Evolutionary conservation across 2,329 filamentous ascomycete species (phyloP).

Genomic region (Cytospora paraplurivora): DNA sequence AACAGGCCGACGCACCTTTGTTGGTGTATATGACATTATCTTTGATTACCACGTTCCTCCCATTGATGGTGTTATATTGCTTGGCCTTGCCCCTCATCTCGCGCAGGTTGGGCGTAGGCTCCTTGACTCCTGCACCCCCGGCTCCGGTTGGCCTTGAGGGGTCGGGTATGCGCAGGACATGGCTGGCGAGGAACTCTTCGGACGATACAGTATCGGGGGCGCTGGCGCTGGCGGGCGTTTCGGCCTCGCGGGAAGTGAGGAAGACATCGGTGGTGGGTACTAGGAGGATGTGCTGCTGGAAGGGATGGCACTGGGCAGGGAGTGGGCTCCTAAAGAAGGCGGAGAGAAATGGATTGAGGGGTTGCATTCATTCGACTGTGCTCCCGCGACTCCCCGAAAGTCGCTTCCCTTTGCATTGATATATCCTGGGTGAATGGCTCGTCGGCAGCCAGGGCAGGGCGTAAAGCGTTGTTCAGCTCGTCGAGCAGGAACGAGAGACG

Average conservation of each 20-base stretch:
- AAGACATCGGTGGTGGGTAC: slow-evolving; percentile 93
- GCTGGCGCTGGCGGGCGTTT: slow-evolving; percentile 64
- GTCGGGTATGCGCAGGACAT: slow-evolving; percentile 83
- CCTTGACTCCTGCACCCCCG: slow-evolving; percentile 52
- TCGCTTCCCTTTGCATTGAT: slow-evolving; percentile 26
- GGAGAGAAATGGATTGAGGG: slow-evolving; percentile 96
- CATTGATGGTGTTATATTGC: slow-evolving; percentile 91
- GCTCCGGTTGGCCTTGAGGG: slow-evolving; percentile 48
- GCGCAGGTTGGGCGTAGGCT: slow-evolving; percentile 65
- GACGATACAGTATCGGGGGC: slow-evolving; percentile 81
- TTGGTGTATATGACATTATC: slow-evolving; percentile 93
- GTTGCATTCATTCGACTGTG: slow-evolving; percentile 72
- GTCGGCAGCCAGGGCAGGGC: slow-evolving; percentile 15
- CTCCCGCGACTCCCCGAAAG: slow-evolving; percentile 28
- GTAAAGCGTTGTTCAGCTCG: slow-evolving; percentile 7
- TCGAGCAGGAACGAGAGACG: neutral
- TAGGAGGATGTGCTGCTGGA: slow-evolving; percentile 90
- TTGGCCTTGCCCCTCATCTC: slow-evolving; percentile 92
- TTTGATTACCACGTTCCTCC: slow-evolving; percentile 90
- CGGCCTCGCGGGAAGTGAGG: slow-evolving; percentile 82
- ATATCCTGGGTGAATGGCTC: neutral
- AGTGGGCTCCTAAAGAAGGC: slow-evolving; percentile 98
- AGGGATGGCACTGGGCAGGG: slow-evolving; percentile 85
- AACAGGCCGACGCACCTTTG: slow-evolving; percentile 67
- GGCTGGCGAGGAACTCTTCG: slow-evolving; percentile 94